Conservation (phyloP, 2,329 filamentous ascomycete genomes). For the Diaporthe nobilis region DNA sequence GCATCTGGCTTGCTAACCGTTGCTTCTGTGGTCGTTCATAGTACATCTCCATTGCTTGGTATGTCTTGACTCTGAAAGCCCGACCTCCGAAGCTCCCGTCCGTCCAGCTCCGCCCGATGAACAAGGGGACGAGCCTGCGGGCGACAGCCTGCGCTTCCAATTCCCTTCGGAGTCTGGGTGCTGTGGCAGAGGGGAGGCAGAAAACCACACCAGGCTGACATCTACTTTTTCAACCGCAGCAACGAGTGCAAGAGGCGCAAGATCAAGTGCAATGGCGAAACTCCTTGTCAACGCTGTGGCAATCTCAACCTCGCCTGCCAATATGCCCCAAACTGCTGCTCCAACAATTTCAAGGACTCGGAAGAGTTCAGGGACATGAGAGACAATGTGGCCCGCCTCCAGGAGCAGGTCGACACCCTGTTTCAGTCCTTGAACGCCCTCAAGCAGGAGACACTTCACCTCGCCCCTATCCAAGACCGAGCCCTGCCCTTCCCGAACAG, state of each 20-base stretch:
- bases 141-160: neutral
- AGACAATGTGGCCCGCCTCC: constrained; percentile 79
- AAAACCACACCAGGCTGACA: constrained; percentile 25
- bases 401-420: constrained; percentile 87
- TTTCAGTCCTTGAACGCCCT: constrained; percentile 80
- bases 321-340: constrained; percentile 76
- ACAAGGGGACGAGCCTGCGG: neutral
- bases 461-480: constrained; percentile 60
- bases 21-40: constrained; percentile 46
- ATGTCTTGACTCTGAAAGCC: constrained; percentile 47
- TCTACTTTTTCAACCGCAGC: constrained; percentile 53
- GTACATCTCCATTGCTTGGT: constrained; percentile 76
- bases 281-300: constrained; percentile 76
- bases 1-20: constrained; percentile 29
- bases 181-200: neutral
- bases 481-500: constrained; percentile 54
- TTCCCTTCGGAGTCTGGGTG: neutral
- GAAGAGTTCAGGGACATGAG: constrained; percentile 91
- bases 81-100: neutral
- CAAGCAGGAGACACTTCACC: constrained; percentile 66
- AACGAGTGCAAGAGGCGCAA: constrained; percentile 84
- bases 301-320: constrained; percentile 77
- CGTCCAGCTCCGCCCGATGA: neutral
- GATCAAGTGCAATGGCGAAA: constrained; percentile 81
- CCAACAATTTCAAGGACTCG: constrained; percentile 90